Evolutionary conservation across 768 basidiomycete genomes (phyloP).

Genomic region (Suillus americanus): DNA sequence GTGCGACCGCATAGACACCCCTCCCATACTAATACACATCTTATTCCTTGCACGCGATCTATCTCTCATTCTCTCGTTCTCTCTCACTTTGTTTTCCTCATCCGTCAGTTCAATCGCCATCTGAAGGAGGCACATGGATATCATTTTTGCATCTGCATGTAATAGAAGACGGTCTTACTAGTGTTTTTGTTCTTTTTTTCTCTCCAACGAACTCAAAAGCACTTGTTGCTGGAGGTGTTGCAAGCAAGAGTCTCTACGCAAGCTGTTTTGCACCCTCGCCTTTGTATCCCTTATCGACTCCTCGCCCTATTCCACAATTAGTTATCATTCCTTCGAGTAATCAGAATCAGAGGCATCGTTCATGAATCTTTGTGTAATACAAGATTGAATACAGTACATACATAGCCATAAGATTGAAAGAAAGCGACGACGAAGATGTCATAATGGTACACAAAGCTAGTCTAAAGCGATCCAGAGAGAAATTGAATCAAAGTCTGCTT

Average conservation of each 20-base stretch:
- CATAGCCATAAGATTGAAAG: conserved; percentile 2
- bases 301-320: conserved; percentile 7
- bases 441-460: neutral
- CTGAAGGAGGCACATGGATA: conserved; percentile 69
- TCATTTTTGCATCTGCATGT: conserved; percentile 53
- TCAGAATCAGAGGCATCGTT: conserved; percentile 2
- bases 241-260: neutral
- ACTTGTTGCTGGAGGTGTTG: neutral
- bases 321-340: conserved; percentile 10
- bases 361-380: neutral
- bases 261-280: neutral
- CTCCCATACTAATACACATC: conserved; percentile 33
- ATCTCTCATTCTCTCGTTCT: conserved; percentile 19
- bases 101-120: conserved; percentile 44
- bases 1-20: conserved; percentile 66
- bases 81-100: conserved; percentile 14
- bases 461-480: neutral
- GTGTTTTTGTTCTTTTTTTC: conserved; percentile 2
- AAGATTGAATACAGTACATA: conserved; percentile 1
- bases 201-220: conserved; percentile 7
- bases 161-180: conserved; percentile 46
- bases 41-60: conserved; percentile 51
- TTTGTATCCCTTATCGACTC: conserved; percentile 9
- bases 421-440: neutral
- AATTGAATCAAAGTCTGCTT: conserved; percentile 43